Evolutionary conservation across 805 yeast genomes (phyloP), one percentile per base, ranked within the genome.

Genomic region (Helenozyma rhizophorensis): DNA sequence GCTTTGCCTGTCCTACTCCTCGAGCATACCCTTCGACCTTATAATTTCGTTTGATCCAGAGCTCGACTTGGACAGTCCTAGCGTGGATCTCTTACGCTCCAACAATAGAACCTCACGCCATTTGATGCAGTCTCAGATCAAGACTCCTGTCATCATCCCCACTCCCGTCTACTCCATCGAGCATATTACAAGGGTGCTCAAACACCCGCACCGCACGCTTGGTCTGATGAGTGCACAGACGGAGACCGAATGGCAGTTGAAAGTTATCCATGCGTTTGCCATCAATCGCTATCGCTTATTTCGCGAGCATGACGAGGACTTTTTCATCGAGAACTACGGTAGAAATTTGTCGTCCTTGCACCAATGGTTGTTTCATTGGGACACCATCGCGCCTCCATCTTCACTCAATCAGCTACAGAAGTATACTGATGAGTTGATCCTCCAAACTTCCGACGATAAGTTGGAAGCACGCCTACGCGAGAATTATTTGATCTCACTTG

Each of bases 41-140:
- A 56, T 65, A 12, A 51, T 66, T 28, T 57, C 70, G 2, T 65
- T 66, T 42, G 71, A 66, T 32, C 32, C 45, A 3, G 45, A 47
- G 9, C 34, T 65, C 15, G 68, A 65, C 37, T 38, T 48, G 7
- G 36, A 52, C 6, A 53, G 56, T 27, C 68, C 71, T 6, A 58
- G 65, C 22, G 45, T 65, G 6, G 67, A 64, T 21, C 42, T 64
- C 29, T 43, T 65, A 12, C 35, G 65, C 23, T 40, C 52, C 11
- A 32, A 32, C 21, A 18, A 29, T n/a, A 30, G 37, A n/a, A 27
- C 32, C 6, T 27, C 37, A 5, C 27, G 33, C 13, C 22, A 22
- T 9, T 11, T 24, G 2, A 5, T 21, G 27, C 27, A 17, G 4
- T 4, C 21, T 6, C 36, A 29, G 13, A 18, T 40, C 4, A 44